Evolutionary conservation across 495 filamentous ascomycete species (phyloP), one percentile per base, ranked within the genome.

Genomic region (Tetracladium setigerum): DNA sequence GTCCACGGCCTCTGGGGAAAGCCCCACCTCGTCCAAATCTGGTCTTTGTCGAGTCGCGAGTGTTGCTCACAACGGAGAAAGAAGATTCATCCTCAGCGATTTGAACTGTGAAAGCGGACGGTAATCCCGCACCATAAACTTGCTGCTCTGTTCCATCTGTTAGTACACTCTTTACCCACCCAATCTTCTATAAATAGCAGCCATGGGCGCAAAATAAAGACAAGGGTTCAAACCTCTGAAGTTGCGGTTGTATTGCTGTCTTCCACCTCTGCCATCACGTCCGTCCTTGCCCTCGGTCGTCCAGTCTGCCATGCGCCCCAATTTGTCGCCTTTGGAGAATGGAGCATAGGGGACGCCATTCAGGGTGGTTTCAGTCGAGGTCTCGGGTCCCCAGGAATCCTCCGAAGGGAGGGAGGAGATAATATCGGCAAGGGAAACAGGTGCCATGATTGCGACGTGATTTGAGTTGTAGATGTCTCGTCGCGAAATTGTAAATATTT

Each of bases 271-370:
- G 13, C 79, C 79, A 48, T 89, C 80, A 50, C 83, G 68, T 12
- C 76, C 69, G 53, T 95, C 90, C 69, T 95, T 96, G 54, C 85
- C 80, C 54, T 95, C 92, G n/a, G 82, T 62, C 9, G 90, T 95
- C 94, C 94, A 98, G 69, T 98, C 92, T 15, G 92, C 92, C 92
- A 98, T 98, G 55, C 92, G 89, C 44, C 94, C 92, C 22, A 98
- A 72, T 74, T 97, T 98, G 74, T 98, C 92, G 56, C 88, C 88
- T 73, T 98, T 98, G 50, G 89, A 95, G 71, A 89, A 98, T 38
- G 94, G 91, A 40, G 91, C 91, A 56, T 95, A 98, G 4, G 92
- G 92, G 30, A 97, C 89, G 61, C 94, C 92, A 59, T 90, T 80
- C 49, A 98, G 74, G 45, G 84, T 91, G 45, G 88, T 92, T 58